Percentiles rank a stretch among this genome's conserved stretches.
phyloP scores from a whole-genome alignment of 257 asterid genomes.

The Sherardia arvensis region DNA sequence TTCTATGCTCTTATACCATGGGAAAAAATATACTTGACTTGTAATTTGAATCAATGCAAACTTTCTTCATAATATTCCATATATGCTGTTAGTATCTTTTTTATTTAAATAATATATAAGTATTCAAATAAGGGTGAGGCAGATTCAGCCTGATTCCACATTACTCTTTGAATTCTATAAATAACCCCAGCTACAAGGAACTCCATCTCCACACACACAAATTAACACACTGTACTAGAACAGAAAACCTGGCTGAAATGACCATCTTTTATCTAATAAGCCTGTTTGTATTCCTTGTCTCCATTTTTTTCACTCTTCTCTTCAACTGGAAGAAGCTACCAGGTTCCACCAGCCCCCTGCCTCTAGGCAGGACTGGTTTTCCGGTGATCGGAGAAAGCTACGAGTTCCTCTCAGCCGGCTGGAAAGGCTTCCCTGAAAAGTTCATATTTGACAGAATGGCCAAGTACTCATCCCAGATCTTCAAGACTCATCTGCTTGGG shows the following conservation, averaged over 20 bases:
- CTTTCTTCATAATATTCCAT: too few relatives aligned
- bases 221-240: too few relatives aligned
- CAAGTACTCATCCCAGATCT: conserved; percentile 28
- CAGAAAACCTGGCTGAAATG: not conserved
- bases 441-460: conserved; percentile 41
- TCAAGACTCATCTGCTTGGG: conserved; percentile 34
- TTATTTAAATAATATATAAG: too few relatives aligned
- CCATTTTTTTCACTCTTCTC: conserved; percentile 33
- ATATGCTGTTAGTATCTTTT: too few relatives aligned
- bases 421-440: conserved; percentile 50
- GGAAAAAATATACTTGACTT: too few relatives aligned
- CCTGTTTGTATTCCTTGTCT: conserved; percentile 29
- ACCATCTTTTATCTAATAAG: not conserved
- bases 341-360: conserved; percentile 13
- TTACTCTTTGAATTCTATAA: too few relatives aligned
- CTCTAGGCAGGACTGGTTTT: conserved; percentile 44
- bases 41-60: too few relatives aligned
- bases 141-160: too few relatives aligned
- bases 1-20: too few relatives aligned
- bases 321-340: conserved; percentile 38
- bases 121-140: too few relatives aligned
- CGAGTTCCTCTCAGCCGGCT: conserved; percentile 39
- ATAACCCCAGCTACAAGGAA: too few relatives aligned
- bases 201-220: too few relatives aligned
- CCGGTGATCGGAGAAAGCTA: conserved; percentile 44